phyloP scores from a whole-genome alignment of 2,329 filamentous ascomycete genomes.

The Ceratocystis alfenasii region DNA sequence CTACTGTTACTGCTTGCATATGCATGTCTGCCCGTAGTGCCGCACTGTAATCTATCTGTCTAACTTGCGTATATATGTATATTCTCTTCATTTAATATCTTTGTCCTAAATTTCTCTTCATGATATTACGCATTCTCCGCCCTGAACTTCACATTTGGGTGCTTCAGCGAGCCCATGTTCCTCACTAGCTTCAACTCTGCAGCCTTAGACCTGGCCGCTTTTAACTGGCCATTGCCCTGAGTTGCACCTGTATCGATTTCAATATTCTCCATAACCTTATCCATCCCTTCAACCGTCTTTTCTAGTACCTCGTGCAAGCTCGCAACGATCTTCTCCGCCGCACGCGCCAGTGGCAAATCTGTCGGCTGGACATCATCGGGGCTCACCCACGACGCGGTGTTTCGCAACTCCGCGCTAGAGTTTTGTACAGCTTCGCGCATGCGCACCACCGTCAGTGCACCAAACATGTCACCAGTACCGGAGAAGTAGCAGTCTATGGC shows the following conservation, averaged over 20 bases:
- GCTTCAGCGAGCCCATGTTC: slow-evolving; percentile 55
- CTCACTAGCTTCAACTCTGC: slow-evolving; percentile 75
- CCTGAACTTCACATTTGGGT: slow-evolving; percentile 53
- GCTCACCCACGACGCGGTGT: slow-evolving; percentile 59
- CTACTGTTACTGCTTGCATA: not conserved
- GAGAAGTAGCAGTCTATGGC: slow-evolving; percentile 88
- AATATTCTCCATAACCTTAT: slow-evolving; percentile 32
- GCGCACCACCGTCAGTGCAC: slow-evolving; percentile 74
- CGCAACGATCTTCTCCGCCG: slow-evolving; percentile 74
- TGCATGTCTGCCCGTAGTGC: not conserved
- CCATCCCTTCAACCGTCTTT: slow-evolving; percentile 54
- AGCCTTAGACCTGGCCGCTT: slow-evolving; percentile 56
- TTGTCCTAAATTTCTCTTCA: not conserved
- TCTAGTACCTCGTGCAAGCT: slow-evolving; percentile 82
- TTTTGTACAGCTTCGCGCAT: slow-evolving; percentile 65
- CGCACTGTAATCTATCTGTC: not conserved
- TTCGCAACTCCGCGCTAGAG: slow-evolving; percentile 34
- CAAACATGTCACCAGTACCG: slow-evolving; percentile 97
- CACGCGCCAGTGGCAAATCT: slow-evolving; percentile 70
- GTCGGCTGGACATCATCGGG: slow-evolving; percentile 55
- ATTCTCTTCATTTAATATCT: not conserved
- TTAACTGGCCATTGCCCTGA: slow-evolving; percentile 49
- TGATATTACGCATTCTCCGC: slow-evolving; percentile 33
- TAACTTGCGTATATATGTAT: not conserved
- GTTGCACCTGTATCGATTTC: slow-evolving; percentile 37